Base-by-base conservation (phyloP, 345 rosid genomes). In the Brassica carinata region DNA sequence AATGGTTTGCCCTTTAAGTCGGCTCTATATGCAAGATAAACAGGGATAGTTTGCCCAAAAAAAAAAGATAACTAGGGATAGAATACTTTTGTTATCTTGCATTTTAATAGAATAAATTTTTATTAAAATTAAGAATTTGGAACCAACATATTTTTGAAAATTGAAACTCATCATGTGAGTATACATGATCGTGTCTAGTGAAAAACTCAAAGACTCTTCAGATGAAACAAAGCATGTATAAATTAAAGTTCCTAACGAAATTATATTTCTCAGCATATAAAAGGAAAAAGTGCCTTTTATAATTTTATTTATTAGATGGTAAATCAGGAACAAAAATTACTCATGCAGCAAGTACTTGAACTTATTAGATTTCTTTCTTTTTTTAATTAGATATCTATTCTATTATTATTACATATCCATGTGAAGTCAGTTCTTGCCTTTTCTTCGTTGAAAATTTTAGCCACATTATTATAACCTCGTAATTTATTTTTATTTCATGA, bases 401-500 rank as follows among this genome's bases (percentile, higher is more conserved):
- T 72, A 66, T 53, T 65, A 55, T 53, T 72, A 55, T 53, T 69
- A 7, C 62, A 62, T 62, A 64, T 43, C 18, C 73, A 66, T 57
- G 55, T 18, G 18, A 72, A 79, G 73, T 77, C 77, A 66, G 73
- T 55, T 27, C 67, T 57, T 79, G 67, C 73, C 77, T 79, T 79
- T 40, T 51, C 58, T 73, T 72, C 17, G 51, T 30, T 66, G 48
- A 65, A 38, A 53, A 23, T 4, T 5, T 15, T 72, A 72, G 11
- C 58, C 31, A 53, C 23, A 36, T 64, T 34, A 65, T 78, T 62
- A 29, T 62, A 30, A 36, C 64, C 19, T 33, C 55, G 26, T 45
- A 45, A 48, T 31, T 61, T 58, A 38, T 11, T 45, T 27, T 38
- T 38, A 8, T 15, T 77, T 29, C 7, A 55, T 48, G 14, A 17